phyloP scores from a whole-genome alignment of 1,284 basidiomycete genomes.

The Spongispora temasekensis region DNA sequence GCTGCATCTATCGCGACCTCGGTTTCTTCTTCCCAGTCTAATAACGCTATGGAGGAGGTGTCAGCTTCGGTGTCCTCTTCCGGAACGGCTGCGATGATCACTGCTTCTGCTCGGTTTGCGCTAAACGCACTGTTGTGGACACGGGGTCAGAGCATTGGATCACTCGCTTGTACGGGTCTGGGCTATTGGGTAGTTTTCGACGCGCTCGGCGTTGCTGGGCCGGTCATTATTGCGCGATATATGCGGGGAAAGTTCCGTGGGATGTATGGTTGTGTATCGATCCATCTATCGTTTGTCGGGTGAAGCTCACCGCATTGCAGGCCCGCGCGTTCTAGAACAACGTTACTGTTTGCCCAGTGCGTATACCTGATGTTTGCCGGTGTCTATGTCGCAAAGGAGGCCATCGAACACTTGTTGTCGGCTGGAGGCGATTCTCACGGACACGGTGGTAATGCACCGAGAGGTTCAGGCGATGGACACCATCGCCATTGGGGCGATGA shows the following conservation, averaged over 20 bases:
- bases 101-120: conserved; percentile 48
- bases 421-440: conserved; percentile 40
- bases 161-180: conserved; percentile 84
- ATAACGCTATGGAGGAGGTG: too few relatives aligned
- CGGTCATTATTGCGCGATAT: conserved; percentile 21
- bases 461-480: conserved; percentile 48
- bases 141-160: conserved; percentile 87
- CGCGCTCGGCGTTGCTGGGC: conserved; percentile 74
- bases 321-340: conserved; percentile 71
- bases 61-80: conserved; percentile 24
- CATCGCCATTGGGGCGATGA: conserved; percentile 61
- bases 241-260: conserved; percentile 31
- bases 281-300: background rate
- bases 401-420: conserved; percentile 80
- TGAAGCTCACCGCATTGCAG: conserved; percentile 41
- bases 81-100: conserved; percentile 28
- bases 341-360: conserved; percentile 84
- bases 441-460: conserved; percentile 22
- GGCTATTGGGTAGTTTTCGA: conserved; percentile 98
- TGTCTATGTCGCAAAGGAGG: conserved; percentile 93
- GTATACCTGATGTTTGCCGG: conserved; percentile 90
- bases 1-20: too few relatives aligned
- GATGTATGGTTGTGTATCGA: conserved; percentile 26
- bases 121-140: conserved; percentile 84
- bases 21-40: too few relatives aligned